These are phyloP conservation scores for Cinchona pubescens DNA, from an alignment of 257 asterid species.

Conservation along the genomic window DNA sequence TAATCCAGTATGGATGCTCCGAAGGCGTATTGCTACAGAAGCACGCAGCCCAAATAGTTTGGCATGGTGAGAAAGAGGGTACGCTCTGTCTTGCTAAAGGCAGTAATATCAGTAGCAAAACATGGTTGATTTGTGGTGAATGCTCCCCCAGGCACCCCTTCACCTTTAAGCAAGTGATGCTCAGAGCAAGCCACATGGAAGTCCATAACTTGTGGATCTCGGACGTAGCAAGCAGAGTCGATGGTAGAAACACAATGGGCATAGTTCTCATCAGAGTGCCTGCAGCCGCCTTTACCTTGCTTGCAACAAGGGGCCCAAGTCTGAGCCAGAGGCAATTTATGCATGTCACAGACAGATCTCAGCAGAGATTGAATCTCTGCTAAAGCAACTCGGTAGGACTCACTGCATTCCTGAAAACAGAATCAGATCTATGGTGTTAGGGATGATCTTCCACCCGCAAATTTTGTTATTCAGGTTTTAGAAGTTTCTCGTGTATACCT, in stretches of 20 bases:
- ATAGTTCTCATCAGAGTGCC: conserved; percentile 62
- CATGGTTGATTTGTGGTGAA: conserved; percentile 71
- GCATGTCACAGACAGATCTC: conserved; percentile 51
- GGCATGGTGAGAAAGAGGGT: conserved; percentile 76
- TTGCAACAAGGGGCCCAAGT: conserved; percentile 71
- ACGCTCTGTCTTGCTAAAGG: conserved; percentile 66
- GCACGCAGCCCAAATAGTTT: conserved; percentile 48
- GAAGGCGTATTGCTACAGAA: conserved; percentile 74
- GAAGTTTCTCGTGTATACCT: conserved; percentile 34
- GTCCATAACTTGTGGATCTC: conserved; percentile 43
- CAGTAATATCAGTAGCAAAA: conserved; percentile 58
- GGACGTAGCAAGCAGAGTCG: conserved; percentile 65
- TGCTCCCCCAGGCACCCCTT: conserved; percentile 76
- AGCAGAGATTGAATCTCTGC: conserved; percentile 56
- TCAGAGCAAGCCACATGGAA: conserved; percentile 76
- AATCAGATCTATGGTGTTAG: conserved; percentile 16
- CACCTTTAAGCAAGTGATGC: conserved; percentile 80
- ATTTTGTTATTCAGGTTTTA: not conserved
- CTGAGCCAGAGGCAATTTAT: conserved; percentile 72
- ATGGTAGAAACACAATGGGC: conserved; percentile 61
- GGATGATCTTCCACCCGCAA: conserved; percentile 14
- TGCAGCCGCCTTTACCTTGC: conserved; percentile 63
- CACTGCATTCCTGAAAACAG: conserved; percentile 51
- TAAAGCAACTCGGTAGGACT: conserved; percentile 56
- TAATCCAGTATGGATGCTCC: conserved; percentile 51